Base-by-base conservation (phyloP, 1,139 yeast genomes). In the Meyerozyma sp. region DNA sequence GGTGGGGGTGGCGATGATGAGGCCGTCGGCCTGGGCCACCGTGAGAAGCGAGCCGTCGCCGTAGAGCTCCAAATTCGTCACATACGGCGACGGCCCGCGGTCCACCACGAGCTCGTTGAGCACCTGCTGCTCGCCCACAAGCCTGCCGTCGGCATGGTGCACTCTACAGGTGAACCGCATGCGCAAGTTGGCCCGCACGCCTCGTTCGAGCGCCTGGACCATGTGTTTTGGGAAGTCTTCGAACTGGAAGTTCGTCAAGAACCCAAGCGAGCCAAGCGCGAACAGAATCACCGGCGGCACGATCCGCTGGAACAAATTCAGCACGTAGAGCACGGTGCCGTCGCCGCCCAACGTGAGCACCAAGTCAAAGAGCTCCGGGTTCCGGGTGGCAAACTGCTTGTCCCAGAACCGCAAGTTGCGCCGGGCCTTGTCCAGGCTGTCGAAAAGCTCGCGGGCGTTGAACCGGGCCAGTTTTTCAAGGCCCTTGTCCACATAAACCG, bases 231-330 rank as follows among this genome's bases (percentile, higher is more conserved):
- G 70, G 62, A 84, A 87, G 46, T 82, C 77, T 54, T 83, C 89
- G 58, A 84, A 87, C 49, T 77, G 73, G 63, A 86, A 87, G 53
- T 84, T 84, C 3, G 96, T 87, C 46, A 88, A 67, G 54, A 88
- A 88, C 4, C 96, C 96, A 28, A 88, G 66, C 1, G 91, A 83
- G 0, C 96, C 96, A 35, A 88, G 68, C 2, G 91, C 74, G 62
- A 88, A 88, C 26, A 90, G 81, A 54, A 87, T 75, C n/a, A 87
- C 88, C 1, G 96, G 96, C 3, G 96, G 96, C 0, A 88, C 95
- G 42, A 82, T 80, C 49, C 79, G 66, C 59, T 88, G 95, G 62
- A 88, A 88, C 41, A 88, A 63, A 39, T 86, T 84, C 1, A 91
- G 83, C 1, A 84, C 94, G 57, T 81, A 86, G 36, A 88, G 65